phyloP scores from a whole-genome alignment of 371 early-diverging fungal species.

The Blakeslea trispora region DNA sequence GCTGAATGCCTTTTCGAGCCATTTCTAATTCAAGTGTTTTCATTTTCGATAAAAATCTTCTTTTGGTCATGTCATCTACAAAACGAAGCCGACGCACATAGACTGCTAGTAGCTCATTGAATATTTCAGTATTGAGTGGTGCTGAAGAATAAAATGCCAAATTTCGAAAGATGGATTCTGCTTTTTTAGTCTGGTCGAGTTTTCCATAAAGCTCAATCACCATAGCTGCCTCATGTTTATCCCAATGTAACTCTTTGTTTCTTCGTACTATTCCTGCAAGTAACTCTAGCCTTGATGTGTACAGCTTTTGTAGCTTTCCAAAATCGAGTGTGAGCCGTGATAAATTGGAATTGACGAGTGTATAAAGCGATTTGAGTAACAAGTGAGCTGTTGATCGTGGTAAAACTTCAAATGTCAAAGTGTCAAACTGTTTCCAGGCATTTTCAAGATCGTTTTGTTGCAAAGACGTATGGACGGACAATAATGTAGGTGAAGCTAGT shows the following conservation, averaged over 20 bases:
- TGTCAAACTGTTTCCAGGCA: conserved; percentile 37
- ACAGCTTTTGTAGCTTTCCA: conserved; percentile 19
- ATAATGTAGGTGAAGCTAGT: conserved; percentile 23
- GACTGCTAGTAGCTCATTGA: conserved; percentile 32
- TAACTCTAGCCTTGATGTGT: conserved; percentile 24
- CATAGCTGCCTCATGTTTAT: conserved; percentile 23
- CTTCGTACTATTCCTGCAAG: conserved; percentile 20
- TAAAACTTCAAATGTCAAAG: background rate
- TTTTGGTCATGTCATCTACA: conserved; percentile 20
- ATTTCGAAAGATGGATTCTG: conserved; percentile 34
- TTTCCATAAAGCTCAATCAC: conserved; percentile 33
- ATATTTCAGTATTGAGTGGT: conserved; percentile 18
- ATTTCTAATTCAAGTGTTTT: conserved; percentile 23
- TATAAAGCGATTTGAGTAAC: conserved; percentile 25
- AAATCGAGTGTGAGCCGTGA: conserved; percentile 14
- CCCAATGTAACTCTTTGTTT: conserved; percentile 14
- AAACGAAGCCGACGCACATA: conserved; percentile 31
- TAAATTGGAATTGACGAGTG: conserved; percentile 15
- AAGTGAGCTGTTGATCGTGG: conserved; percentile 20
- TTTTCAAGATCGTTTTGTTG: conserved; percentile 15
- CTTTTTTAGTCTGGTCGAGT: conserved; percentile 28
- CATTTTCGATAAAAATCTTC: conserved; percentile 29
- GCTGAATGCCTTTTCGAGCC: conserved; percentile 18
- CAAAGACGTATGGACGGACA: conserved; percentile 28
- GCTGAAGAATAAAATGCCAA: conserved; percentile 21